These are phyloP conservation scores for Nicotiana otophora DNA, from an alignment of 257 asterid genomes.

Conservation along the genomic window DNA sequence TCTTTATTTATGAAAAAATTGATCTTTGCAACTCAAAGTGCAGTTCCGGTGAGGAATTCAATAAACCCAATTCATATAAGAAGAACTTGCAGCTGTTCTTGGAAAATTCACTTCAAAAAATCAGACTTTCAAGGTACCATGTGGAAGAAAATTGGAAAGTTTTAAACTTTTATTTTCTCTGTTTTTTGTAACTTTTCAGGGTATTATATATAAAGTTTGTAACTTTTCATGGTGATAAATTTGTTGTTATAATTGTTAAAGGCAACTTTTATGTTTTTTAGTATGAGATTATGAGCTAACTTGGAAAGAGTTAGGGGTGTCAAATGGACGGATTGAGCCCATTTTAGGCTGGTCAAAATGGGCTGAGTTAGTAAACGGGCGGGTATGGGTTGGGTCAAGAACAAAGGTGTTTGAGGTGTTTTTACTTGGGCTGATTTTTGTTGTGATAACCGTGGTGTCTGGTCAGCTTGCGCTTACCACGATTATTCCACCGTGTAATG, in stretches of 20 bases:
- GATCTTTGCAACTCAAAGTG: slow-evolving; percentile 29
- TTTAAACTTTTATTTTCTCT: background rate
- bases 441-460: too few relatives aligned
- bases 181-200: background rate
- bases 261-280: background rate
- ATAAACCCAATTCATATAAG: slow-evolving; percentile 19
- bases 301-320: background rate
- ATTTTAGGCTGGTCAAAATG: too few relatives aligned
- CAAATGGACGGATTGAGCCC: too few relatives aligned
- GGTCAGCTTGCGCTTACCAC: too few relatives aligned
- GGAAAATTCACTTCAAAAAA: slow-evolving; percentile 29
- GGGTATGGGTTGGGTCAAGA: too few relatives aligned
- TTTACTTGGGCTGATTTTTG: too few relatives aligned
- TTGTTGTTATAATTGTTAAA: background rate
- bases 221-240: background rate
- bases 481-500: too few relatives aligned
- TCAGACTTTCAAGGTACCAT: slow-evolving; percentile 35
- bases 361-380: too few relatives aligned
- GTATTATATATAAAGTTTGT: background rate
- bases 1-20: slow-evolving; percentile 31
- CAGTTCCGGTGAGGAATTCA: slow-evolving; percentile 23
- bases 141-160: background rate
- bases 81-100: slow-evolving; percentile 13
- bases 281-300: background rate
- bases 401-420: too few relatives aligned